Evolutionary conservation across 352 stramenopile species (phyloP).

Genomic region (Phytophthora pseudosyringae): DNA sequence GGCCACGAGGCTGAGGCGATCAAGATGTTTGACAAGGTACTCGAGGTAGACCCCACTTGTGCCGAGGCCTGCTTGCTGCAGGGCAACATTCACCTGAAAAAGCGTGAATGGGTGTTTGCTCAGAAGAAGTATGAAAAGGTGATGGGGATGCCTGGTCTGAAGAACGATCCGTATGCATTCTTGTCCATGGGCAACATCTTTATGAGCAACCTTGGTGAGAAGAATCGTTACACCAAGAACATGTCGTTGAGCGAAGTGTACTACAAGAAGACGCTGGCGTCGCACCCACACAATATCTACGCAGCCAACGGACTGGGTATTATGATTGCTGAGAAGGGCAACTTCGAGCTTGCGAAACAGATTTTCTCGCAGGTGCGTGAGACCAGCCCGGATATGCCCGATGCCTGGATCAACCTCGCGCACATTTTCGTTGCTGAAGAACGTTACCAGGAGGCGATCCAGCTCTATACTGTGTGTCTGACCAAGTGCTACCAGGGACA

Average conservation of each 20-base stretch:
- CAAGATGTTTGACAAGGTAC: conserved; percentile 94
- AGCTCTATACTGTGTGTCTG: conserved; percentile 95
- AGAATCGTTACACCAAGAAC: conserved; percentile 96
- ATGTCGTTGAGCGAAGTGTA: conserved; percentile 95
- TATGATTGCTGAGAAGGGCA: conserved; percentile 97
- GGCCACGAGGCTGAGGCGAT: conserved; percentile 90
- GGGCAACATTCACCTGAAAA: conserved; percentile 96
- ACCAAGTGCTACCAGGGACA: conserved; percentile 91
- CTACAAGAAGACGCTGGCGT: conserved; percentile 96
- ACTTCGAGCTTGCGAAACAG: conserved; percentile 96
- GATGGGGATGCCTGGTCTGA: conserved; percentile 95
- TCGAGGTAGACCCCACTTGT: conserved; percentile 91
- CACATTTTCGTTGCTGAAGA: conserved; percentile 97
- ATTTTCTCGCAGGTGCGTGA: conserved; percentile 97
- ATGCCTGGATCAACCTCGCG: conserved; percentile 97
- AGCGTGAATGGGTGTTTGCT: conserved; percentile 95
- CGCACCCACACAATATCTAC: conserved; percentile 95
- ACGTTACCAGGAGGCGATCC: conserved; percentile 95
- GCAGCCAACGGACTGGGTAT: conserved; percentile 97
- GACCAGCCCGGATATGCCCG: conserved; percentile 95
- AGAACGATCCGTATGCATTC: conserved; percentile 97
- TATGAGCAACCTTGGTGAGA: conserved; percentile 97
- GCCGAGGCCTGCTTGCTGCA: conserved; percentile 95
- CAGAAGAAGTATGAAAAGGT: conserved; percentile 94
- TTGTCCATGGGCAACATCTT: conserved; percentile 98